A percentile compares a stretch with the other conserved stretches of the same genome.
Conservation (phyloP, 768 basidiomycete genomes). For the Mycena epipterygia region DNA sequence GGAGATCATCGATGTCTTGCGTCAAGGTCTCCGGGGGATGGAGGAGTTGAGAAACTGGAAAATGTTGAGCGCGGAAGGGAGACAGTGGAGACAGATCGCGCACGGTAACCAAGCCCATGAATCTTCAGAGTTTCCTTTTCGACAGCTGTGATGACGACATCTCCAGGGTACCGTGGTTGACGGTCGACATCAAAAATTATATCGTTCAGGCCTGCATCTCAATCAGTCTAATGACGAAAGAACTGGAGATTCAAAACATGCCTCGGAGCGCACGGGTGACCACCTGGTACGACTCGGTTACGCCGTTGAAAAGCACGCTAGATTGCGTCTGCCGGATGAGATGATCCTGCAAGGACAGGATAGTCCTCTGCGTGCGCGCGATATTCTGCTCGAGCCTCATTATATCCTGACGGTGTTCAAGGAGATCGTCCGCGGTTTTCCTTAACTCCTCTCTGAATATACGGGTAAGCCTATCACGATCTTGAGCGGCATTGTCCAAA, state of each 20-base stretch:
- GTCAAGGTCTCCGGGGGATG: not conserved
- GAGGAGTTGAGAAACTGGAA: not conserved
- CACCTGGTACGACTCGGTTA: not conserved
- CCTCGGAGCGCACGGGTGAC: not conserved
- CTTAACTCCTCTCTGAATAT: not conserved
- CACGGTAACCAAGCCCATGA: not conserved
- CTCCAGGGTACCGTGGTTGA: not conserved
- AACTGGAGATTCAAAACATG: not conserved
- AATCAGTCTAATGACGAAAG: constrained; percentile 11
- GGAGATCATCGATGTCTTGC: not conserved
- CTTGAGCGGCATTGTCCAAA: not conserved
- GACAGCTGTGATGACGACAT: not conserved
- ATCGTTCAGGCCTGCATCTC: not conserved
- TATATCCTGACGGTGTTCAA: not conserved
- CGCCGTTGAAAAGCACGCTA: not conserved
- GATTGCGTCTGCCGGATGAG: not conserved
- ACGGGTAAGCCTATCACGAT: not conserved
- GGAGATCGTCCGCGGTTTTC: not conserved
- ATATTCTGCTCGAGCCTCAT: not conserved
- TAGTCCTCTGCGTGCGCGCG: not conserved
- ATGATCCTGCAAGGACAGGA: not conserved
- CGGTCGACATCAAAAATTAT: constrained; percentile 1
- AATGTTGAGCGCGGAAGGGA: constrained; percentile 20
- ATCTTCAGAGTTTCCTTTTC: not conserved
- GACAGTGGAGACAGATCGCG: constrained; percentile 17